A percentile compares a stretch with the other conserved stretches of the same genome.
These are phyloP conservation scores for Pyrus hybrid DNA, from an alignment of 331 rosid genomes.

Conservation along the genomic window DNA sequence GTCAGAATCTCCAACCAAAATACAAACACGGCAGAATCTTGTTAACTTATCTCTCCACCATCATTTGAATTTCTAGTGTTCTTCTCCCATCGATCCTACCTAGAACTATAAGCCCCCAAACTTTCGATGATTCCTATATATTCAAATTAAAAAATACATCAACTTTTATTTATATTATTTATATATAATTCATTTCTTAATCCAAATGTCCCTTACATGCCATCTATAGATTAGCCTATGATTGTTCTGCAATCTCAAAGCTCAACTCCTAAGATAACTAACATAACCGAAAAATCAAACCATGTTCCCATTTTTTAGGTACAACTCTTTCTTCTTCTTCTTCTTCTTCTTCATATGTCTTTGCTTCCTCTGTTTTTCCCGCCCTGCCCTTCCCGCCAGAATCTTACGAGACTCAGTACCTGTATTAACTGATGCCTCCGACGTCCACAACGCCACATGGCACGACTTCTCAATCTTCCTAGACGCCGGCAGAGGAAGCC, in stretches of 20 bases:
- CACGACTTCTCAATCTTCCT: slow-evolving; percentile 50
- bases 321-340: not conserved
- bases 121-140: not conserved
- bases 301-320: slow-evolving; percentile 43
- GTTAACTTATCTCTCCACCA: slow-evolving; percentile 4
- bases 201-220: not conserved
- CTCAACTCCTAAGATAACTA: slow-evolving; percentile 12
- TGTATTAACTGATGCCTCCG: slow-evolving; percentile 19
- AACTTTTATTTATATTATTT: no score
- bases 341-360: slow-evolving; percentile 18
- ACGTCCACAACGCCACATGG: slow-evolving; percentile 55
- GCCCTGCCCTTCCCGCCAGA: slow-evolving; percentile 64
- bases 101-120: not conserved
- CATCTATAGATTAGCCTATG: not conserved
- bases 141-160: not conserved
- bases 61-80: not conserved
- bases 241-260: not conserved
- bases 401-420: slow-evolving; percentile 35
- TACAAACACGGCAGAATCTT: slow-evolving; percentile 55
- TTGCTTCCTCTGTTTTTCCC: slow-evolving; percentile 30
- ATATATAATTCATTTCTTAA: not conserved
- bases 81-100: not conserved
- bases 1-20: slow-evolving; percentile 21
- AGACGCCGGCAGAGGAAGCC: slow-evolving; percentile 60
- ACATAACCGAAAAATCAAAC: not conserved